These are phyloP conservation scores for Hanseniaspora pseudoguilliermondii DNA, from an alignment of 805 yeast species.

Conservation along the genomic window DNA sequence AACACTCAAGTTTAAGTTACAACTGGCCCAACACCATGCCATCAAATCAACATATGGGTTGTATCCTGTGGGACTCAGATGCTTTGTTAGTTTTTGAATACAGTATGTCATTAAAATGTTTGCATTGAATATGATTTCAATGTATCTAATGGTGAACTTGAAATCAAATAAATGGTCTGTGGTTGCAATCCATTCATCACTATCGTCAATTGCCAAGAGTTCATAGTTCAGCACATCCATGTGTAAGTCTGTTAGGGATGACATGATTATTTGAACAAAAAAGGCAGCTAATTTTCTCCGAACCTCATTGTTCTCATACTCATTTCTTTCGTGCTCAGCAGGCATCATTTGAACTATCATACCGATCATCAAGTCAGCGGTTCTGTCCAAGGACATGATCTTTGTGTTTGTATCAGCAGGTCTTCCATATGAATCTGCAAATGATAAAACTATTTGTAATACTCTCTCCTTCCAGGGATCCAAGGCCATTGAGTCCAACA, in stretches of 20 bases:
- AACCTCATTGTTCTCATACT: neutral
- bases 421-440: conserved; percentile 56
- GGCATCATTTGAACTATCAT: conserved; percentile 21
- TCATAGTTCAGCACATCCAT: conserved; percentile 1
- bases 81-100: conserved; percentile 28
- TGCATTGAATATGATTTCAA: conserved; percentile 37
- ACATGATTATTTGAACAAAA: conserved; percentile 3
- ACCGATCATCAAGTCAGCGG: conserved; percentile 41
- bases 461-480: conserved; percentile 15
- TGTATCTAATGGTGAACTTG: conserved; percentile 28
- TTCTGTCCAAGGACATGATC: conserved; percentile 42
- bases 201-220: conserved; percentile 30
- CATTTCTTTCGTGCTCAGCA: neutral
- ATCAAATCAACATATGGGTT: conserved; percentile 53
- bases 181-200: conserved; percentile 18
- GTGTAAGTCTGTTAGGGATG: neutral
- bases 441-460: conserved; percentile 25
- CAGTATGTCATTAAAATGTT: conserved; percentile 32
- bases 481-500: conserved; percentile 12
- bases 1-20: conserved; percentile 44
- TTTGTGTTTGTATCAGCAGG: conserved; percentile 36
- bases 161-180: conserved; percentile 26
- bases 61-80: conserved; percentile 23
- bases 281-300: neutral
- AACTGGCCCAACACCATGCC: conserved; percentile 52